Evolutionary conservation across 345 rosid genomes (phyloP), one percentile per base, ranked within the genome.

Genomic region (Jatropha curcas): DNA sequence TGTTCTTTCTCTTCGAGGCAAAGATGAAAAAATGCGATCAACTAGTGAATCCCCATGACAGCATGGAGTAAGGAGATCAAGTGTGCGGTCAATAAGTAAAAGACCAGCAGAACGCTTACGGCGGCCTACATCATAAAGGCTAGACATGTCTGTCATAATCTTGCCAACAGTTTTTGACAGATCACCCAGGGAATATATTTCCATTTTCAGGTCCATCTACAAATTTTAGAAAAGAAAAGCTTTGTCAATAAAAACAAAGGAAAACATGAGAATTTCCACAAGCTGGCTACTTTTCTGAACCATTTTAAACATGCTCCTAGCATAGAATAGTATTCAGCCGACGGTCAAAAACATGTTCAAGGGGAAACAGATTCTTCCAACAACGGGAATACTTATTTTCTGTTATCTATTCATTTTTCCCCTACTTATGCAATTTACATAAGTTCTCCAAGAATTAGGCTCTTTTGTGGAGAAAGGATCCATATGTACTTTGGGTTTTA

Each of bases 141-240:
- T 92, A 71, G 99, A 90, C 98, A 92, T 95, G 84, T 92, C 98
- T 22, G 92, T 95, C 89, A 95, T 76, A 74, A 89, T 87, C 83
- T 92, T 92, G 78, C 99, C 99, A 57, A 95, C 89, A 39, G 88
- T 81, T 80, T 95, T 92, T 58, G 99, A 95, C 74, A 87, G 60
- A 84, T 89, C 92, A 24, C 99, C 98, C 68, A 95, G 76, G 77
- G 99, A 95, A 83, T 88, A 95, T 75, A 95, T 90, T 77, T 95
- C 99, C 91, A 88, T 71, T 83, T 95, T 95, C 86, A 95, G 82
- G 79, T 95, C 98, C 99, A 95, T 90, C 98, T 95, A 83, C 85
- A 82, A 58, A 63, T 55, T 77, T 77, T 73, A n/a, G 1, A 65
- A 78, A 79, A 64, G 39, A 68, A 83, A 31, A 79, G 2, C 13